Evolutionary conservation across 2,329 filamentous ascomycete genomes (phyloP).

Genomic region (Beauveria brongniartii): DNA sequence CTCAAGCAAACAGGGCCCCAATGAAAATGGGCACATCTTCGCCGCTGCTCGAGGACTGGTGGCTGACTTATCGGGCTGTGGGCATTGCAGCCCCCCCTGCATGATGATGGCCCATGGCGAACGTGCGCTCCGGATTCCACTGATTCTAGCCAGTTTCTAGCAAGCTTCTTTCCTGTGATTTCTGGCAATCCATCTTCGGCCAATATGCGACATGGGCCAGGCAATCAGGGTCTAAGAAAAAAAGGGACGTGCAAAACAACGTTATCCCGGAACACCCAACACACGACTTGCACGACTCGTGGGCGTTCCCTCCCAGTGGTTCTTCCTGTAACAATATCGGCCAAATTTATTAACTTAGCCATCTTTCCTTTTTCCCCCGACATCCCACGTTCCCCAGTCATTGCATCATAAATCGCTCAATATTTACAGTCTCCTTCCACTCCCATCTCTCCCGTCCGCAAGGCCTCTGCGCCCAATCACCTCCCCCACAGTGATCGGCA

Average conservation of each 20-base stretch:
- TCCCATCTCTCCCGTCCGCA: too few species aligned
- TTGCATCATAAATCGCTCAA: too few species aligned
- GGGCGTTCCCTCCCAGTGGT: too few species aligned
- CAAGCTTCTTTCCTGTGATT: background rate
- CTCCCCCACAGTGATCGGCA: background rate
- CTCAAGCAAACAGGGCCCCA: conserved; percentile 1
- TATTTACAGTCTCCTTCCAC: too few species aligned
- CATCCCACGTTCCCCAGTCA: too few species aligned
- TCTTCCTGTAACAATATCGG: too few species aligned
- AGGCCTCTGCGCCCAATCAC: too few species aligned
- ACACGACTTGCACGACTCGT: too few species aligned
- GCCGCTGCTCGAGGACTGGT: background rate
- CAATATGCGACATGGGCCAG: background rate
- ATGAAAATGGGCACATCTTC: background rate
- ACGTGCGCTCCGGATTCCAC: background rate
- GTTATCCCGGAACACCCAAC: too few species aligned
- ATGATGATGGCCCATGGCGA: background rate
- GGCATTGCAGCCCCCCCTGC: background rate
- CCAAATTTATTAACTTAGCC: too few species aligned
- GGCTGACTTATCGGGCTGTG: background rate
- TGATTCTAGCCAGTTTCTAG: background rate
- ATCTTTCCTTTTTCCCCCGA: too few species aligned
- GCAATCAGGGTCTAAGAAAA: background rate
- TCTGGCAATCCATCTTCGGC: background rate
- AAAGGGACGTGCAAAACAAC: background rate